Conservation (phyloP, 108 stramenopile genomes). For the Bacterosira constricta region DNA sequence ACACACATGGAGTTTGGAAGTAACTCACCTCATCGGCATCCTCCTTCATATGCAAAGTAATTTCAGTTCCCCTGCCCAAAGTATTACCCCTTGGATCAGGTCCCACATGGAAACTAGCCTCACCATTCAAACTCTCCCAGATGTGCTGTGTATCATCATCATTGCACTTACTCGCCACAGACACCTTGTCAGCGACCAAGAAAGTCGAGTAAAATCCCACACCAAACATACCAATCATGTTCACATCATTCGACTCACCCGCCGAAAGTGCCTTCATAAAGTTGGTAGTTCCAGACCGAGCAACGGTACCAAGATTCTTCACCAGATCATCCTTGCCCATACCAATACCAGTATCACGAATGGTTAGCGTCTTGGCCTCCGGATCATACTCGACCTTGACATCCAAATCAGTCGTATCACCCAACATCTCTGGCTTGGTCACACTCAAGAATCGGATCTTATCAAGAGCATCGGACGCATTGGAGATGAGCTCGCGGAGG, state of each 20-base stretch:
- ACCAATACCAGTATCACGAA: conserved; percentile 96
- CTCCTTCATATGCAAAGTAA: conserved; percentile 99
- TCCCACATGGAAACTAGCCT: conserved; percentile 87
- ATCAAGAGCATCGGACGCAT: conserved; percentile 98
- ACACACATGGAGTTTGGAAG: background rate
- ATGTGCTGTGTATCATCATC: conserved; percentile 89
- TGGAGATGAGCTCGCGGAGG: conserved; percentile 95
- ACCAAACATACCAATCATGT: conserved; percentile 98
- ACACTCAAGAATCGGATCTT: conserved; percentile 97
- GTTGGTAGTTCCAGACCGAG: conserved; percentile 98
- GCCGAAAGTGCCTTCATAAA: conserved; percentile 95
- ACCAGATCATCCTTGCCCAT: conserved; percentile 97
- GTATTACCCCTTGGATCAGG: conserved; percentile 96
- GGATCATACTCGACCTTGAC: conserved; percentile 91
- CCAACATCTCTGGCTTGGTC: conserved; percentile 81
- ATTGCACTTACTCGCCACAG: conserved; percentile 95
- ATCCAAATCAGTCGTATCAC: conserved; percentile 80
- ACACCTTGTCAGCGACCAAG: conserved; percentile 91
- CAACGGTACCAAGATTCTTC: conserved; percentile 98
- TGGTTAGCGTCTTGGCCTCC: conserved; percentile 91
- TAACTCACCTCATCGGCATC: conserved; percentile 70
- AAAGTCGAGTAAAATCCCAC: conserved; percentile 99
- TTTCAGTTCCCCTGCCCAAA: conserved; percentile 98
- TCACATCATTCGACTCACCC: conserved; percentile 72
- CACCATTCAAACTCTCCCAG: conserved; percentile 96